Conservation (phyloP, 306 rosid genomes). For the Fagus crenata region DNA sequence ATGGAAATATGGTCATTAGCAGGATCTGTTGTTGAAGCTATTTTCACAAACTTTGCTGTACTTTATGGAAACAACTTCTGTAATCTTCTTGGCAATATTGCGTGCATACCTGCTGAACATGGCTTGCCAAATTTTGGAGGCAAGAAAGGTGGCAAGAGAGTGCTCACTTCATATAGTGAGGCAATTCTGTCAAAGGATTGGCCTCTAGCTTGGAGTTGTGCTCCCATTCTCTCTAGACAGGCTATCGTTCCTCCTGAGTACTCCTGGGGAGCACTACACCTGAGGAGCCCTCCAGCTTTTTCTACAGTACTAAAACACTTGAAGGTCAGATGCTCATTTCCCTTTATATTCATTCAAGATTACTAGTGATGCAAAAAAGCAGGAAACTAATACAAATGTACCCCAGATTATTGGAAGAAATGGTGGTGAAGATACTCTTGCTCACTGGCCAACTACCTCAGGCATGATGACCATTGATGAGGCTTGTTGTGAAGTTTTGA, state of each 20-base stretch:
- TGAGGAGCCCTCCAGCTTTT: constrained; percentile 85
- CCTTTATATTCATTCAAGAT: constrained; percentile 28
- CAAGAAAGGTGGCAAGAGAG: constrained; percentile 74
- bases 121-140: constrained; percentile 77
- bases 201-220: constrained; percentile 95
- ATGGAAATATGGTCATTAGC: constrained; percentile 83
- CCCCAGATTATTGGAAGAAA: constrained; percentile 69
- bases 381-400: constrained; percentile 32
- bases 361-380: constrained; percentile 17
- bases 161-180: constrained; percentile 77
- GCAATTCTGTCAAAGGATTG: constrained; percentile 85
- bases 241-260: constrained; percentile 78
- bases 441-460: constrained; percentile 91
- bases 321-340: constrained; percentile 50
- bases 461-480: constrained; percentile 79
- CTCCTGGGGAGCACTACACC: constrained; percentile 86
- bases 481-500: constrained; percentile 83
- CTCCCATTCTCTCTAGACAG: constrained; percentile 80
- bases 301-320: constrained; percentile 79
- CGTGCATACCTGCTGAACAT: constrained; percentile 83
- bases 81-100: constrained; percentile 76
- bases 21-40: constrained; percentile 79
- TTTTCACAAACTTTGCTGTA: constrained; percentile 84
- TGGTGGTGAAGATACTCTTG: constrained; percentile 95
- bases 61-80: constrained; percentile 84